Percentiles rank a stretch among this genome's conserved stretches.
Conservation (phyloP, 2,329 filamentous ascomycete genomes). For the Fusarium sp. region DNA sequence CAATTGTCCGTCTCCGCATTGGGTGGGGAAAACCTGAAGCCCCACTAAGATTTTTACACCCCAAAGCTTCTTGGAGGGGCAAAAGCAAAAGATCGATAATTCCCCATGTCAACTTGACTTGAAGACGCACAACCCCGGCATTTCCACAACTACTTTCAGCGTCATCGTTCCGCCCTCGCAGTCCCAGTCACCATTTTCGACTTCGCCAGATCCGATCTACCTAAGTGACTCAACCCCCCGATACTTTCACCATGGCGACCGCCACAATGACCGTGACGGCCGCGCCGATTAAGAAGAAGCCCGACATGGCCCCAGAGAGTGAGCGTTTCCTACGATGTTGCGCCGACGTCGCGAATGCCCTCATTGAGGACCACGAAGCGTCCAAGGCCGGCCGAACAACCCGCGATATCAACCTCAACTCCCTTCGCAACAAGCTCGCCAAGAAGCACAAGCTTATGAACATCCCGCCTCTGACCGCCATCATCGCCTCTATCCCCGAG, state of each 20-base stretch:
- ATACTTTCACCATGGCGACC: slow-evolving; percentile 56
- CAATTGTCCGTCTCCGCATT: slow-evolving; percentile 41
- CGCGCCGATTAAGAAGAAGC: slow-evolving; percentile 78
- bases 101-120: slow-evolving; percentile 15
- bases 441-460: slow-evolving; percentile 93
- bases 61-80: slow-evolving; percentile 47
- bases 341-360: slow-evolving; percentile 91
- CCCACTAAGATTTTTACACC: slow-evolving; percentile 45
- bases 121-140: background rate
- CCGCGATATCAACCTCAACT: slow-evolving; percentile 94
- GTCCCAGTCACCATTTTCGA: rapidly evolving
- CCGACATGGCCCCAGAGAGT: slow-evolving; percentile 89
- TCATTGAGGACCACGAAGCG: slow-evolving; percentile 95
- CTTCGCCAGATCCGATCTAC: rapidly evolving
- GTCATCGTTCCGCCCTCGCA: no score
- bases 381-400: slow-evolving; percentile 80
- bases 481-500: slow-evolving; percentile 98
- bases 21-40: slow-evolving; percentile 33
- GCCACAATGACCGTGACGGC: slow-evolving; percentile 77
- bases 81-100: slow-evolving; percentile 45
- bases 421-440: slow-evolving; percentile 85
- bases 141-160: background rate
- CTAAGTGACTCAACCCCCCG: background rate
- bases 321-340: slow-evolving; percentile 95
- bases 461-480: slow-evolving; percentile 93